Percentiles rank a stretch among this genome's conserved stretches.
phyloP scores from a whole-genome alignment of 2,329 filamentous ascomycete genomes.

The Neonectria sp. region DNA sequence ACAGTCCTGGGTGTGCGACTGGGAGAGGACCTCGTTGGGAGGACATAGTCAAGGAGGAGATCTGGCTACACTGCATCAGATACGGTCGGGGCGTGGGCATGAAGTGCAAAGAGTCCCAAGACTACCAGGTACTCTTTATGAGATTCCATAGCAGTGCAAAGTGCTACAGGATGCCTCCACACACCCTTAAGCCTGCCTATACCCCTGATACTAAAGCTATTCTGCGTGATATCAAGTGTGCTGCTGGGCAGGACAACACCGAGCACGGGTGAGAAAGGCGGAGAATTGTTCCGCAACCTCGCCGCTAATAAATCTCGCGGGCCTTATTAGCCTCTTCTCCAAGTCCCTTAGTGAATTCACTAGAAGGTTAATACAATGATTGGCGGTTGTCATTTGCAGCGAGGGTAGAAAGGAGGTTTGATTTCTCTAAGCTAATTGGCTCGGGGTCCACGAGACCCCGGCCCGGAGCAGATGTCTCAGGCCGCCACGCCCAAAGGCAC shows the following conservation, averaged over 20 bases:
- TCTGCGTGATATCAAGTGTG: neutral
- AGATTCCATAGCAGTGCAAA: neutral
- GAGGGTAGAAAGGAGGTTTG: no score
- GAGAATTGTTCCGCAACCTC: neutral
- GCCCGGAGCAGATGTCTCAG: no score
- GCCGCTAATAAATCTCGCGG: no score
- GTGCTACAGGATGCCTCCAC: neutral
- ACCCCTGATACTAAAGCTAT: neutral
- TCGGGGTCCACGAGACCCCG: no score
- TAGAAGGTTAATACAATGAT: no score
- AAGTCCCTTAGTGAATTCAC: no score
- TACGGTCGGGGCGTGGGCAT: neutral
- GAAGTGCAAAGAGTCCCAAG: neutral
- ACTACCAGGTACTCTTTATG: neutral
- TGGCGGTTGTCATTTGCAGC: no score
- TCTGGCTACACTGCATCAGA: neutral
- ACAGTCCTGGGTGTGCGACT: conserved; percentile 6
- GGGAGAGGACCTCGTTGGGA: conserved; percentile 1
- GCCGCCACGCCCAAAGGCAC: no score
- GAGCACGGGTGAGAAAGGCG: neutral
- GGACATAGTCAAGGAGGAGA: conserved; percentile 8
- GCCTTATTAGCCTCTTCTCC: no score
- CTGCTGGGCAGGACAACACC: neutral
- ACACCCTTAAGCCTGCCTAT: neutral
- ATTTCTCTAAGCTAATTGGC: no score